Base-by-base conservation (phyloP, 2,329 filamentous ascomycete genomes). In the Beauveria medogensis region DNA sequence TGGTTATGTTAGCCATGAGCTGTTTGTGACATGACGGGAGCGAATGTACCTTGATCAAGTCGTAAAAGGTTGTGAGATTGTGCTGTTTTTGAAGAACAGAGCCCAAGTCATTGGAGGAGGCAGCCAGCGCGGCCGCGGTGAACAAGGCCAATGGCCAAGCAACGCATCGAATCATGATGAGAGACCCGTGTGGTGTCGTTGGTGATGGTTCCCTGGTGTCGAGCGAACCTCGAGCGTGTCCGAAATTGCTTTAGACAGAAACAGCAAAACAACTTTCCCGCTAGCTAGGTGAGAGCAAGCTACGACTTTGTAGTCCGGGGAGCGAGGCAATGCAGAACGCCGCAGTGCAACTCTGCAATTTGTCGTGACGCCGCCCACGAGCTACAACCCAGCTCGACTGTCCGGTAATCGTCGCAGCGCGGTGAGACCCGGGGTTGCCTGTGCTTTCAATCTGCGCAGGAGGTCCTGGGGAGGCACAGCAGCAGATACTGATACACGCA, bases 61-160 rank as follows among this genome's bases (percentile, higher is more conserved):
- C 68, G 63, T 77, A 75, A 64, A 75, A 80, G 2, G 72, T 79
- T 9, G 72, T 75, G 43, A 80, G 69, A 55, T 79, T 76, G 59
- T 70, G 69, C 54, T 78, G 71, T 4, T 66, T 69, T 6, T 70
- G 67, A 14, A 80, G 65, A 24, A 79, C 70, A 8, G 69, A 69
- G 2, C 75, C 76, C 51, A 81, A 64, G 63, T 78, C 75, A 30
- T 69, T 63, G 3, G 64, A 64, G 1, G 59, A 64, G 12, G 66
- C 64, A 20, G 66, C 66, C 5, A 65, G 63, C 37, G 40, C 62
- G 12, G 66, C 57, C 28, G 55, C 56, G 4, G 66, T 34, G 12
- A 69, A 37, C 18, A 58, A 5, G 48, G 28, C 50, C 60, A 56
- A n/a, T n/a, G 41, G 28, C 47, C 40, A 41, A 26, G 28, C 34